phyloP scores from a whole-genome alignment of 805 yeast genomes.

The Metschnikowia borealis region DNA sequence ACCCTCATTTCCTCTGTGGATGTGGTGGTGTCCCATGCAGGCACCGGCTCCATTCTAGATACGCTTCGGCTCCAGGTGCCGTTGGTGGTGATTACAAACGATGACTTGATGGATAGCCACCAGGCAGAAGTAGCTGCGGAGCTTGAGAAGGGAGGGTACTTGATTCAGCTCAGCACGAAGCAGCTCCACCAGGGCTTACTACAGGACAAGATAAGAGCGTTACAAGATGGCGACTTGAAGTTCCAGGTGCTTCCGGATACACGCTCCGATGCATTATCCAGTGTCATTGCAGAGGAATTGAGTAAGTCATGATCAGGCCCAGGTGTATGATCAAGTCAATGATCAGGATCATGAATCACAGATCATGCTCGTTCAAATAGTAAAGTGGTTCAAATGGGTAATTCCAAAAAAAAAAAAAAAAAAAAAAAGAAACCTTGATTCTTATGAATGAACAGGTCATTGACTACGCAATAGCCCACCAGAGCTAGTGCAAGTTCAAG shows the following conservation, averaged over 20 bases:
- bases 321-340: too few relatives aligned
- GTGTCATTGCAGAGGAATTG: conserved; percentile 9
- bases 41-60: conserved; percentile 89
- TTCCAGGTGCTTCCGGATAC: conserved; percentile 11
- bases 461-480: too few relatives aligned
- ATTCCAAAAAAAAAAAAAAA: too few relatives aligned
- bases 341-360: too few relatives aligned
- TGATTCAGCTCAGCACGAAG: conserved; percentile 6
- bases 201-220: conserved; percentile 2
- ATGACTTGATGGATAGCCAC: conserved; percentile 45
- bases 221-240: conserved; percentile 8
- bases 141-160: conserved; percentile 11
- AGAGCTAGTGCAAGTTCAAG: too few relatives aligned
- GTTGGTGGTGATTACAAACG: conserved; percentile 69
- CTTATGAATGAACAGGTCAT: too few relatives aligned
- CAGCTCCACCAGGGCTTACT: conserved; percentile 10
- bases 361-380: too few relatives aligned
- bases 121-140: conserved; percentile 17
- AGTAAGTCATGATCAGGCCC: not conserved
- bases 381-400: too few relatives aligned
- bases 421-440: too few relatives aligned
- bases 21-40: conserved; percentile 82
- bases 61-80: conserved; percentile 53
- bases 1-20: conserved; percentile 44
- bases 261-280: conserved; percentile 8